Evolutionary conservation across 441 rosid species (phyloP), one percentile per base, ranked within the genome.

Genomic region (Capsella rubella): DNA sequence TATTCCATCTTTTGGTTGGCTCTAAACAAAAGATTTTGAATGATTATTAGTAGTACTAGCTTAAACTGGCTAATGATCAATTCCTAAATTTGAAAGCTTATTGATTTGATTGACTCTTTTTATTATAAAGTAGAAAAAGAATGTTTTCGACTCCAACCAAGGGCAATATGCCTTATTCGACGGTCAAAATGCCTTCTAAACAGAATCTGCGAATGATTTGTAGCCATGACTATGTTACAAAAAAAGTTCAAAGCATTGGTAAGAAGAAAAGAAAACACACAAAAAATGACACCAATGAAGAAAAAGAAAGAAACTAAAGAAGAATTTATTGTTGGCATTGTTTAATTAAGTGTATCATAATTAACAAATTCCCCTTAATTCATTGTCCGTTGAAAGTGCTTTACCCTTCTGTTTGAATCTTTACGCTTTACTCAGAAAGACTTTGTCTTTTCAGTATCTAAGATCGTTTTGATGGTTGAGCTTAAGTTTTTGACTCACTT

Each of bases 341-440:
- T 58, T 40, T 15, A 40, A 18, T 32, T 29, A 3, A 32, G 49
- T 59, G 78, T 59, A 42, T 59, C 56, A 52, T 58, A 58, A 29
- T 18, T 66, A 67, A 29, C 63, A 75, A 67, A 67, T 32, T 42
- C 50, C 16, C n/a, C 8, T 75, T 51, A 52, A 60, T 59, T 32
- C 78, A 31, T 67, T 42, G 78, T 75, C 73, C 73, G 21, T 75
- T 51, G 78, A 75, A 60, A 75, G 63, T 75, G 78, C 63, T 67
- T 40, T 42, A 51, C 40, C n/a, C 49, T 58, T 74, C 47, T 59
- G 32, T 8, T 21, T 75, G 78, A 51, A 74, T 74, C 78, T 59
- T 8, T 47, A 57, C 49, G 53, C 72, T 57, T 66, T 74, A 46
- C 3, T 59, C 32, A 7, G 8, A 34, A 40, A 65, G 47, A 35